Evolutionary conservation across 805 yeast genomes (phyloP).

Genomic region (Kregervanrija pseudodelftensis): DNA sequence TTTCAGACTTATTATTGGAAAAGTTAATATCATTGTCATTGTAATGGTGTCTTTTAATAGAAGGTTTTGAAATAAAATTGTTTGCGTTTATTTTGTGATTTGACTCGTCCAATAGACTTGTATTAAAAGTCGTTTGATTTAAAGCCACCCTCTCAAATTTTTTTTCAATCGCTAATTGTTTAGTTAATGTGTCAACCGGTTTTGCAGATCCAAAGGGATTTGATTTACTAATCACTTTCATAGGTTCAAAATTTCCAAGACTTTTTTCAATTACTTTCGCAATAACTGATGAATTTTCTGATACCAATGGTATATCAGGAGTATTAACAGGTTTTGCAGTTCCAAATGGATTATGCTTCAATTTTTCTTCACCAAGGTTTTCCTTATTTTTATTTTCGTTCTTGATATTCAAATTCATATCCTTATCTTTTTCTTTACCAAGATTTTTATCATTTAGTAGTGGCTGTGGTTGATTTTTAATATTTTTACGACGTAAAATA

Average conservation of each 20-base stretch:
- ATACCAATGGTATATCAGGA: conserved; percentile 10
- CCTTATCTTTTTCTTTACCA: no score
- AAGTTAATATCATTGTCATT: no score
- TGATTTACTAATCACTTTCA: not conserved
- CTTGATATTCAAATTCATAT: no score
- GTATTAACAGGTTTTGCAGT: conserved; percentile 59
- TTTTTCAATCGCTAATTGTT: conserved; percentile 56
- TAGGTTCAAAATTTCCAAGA: not conserved
- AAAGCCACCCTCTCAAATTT: conserved; percentile 34
- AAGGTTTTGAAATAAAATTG: no score
- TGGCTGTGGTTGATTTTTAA: no score
- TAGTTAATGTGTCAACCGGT: conserved; percentile 72
- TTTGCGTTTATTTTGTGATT: no score
- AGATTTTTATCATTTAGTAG: no score
- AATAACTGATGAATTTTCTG: conserved; percentile 10
- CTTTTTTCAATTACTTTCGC: conserved; percentile 3
- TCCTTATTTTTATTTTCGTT: conserved; percentile 1
- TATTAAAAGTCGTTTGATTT: conserved; percentile 36
- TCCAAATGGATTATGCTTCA: conserved; percentile 64
- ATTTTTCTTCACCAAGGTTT: conserved; percentile 1
- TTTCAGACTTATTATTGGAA: no score
- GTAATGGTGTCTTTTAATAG: no score
- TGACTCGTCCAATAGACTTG: conserved; percentile 6
- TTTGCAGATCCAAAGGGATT: conserved; percentile 83
- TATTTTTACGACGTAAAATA: no score